A percentile compares a stretch with the other conserved stretches of the same genome.
Conservation (phyloP, 148 eudicot species). For the Silene latifolia region DNA sequence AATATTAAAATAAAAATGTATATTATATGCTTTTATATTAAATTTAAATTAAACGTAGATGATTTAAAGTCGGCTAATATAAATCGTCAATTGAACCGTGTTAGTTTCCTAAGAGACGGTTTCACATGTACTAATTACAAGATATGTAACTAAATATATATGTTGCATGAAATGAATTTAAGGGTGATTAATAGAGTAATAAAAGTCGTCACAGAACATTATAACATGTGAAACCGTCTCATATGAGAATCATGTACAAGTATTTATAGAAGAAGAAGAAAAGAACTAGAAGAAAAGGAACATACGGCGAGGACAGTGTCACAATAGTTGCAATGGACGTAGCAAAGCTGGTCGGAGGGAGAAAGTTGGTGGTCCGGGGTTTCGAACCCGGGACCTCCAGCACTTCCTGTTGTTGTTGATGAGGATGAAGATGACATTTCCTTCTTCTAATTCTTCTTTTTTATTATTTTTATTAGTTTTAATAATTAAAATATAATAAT, state of each 20-base stretch:
- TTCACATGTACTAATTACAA: too few species aligned
- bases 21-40: too few species aligned
- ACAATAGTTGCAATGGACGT: conserved; percentile 79
- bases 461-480: too few species aligned
- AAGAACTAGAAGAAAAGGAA: background rate
- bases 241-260: too few species aligned
- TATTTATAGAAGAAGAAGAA: too few species aligned
- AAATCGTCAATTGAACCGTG: background rate
- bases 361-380: conserved; percentile 35
- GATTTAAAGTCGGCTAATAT: background rate
- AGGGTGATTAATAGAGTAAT: background rate
- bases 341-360: conserved; percentile 85
- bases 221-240: background rate
- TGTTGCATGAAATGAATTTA: background rate
- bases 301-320: conserved; percentile 93
- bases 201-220: background rate
- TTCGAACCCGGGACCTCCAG: conserved; percentile 20
- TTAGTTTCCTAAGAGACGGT: background rate
- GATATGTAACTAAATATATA: too few species aligned
- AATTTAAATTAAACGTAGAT: too few species aligned
- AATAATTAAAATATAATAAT: background rate
- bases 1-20: too few species aligned
- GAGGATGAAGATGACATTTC: conserved; percentile 39
- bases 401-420: conserved; percentile 25
- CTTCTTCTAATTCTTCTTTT: background rate